phyloP scores from a whole-genome alignment of 257 asterid genomes.

The Ilex asprella region DNA sequence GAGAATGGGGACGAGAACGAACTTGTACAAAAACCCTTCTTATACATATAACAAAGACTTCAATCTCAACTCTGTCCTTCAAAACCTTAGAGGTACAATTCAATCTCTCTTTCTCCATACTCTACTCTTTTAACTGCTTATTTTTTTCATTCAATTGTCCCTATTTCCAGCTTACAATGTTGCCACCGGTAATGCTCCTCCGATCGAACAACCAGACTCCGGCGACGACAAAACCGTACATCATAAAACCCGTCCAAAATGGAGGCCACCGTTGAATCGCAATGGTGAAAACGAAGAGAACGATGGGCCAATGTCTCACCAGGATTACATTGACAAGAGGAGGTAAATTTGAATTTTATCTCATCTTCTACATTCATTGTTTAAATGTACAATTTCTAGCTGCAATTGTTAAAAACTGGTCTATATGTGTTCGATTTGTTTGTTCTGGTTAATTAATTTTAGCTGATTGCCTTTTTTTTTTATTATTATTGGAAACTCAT shows the following conservation, averaged over 20 bases:
- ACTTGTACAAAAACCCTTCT: no score
- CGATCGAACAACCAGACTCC: constrained; percentile 19
- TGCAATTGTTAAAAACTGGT: no score
- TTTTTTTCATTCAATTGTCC: neutral
- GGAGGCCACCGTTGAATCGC: constrained; percentile 18
- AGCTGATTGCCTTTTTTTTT: neutral
- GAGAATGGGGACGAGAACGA: no score
- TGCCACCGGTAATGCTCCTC: constrained; percentile 43
- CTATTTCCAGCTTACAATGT: constrained; percentile 56
- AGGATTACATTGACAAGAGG: constrained; percentile 52
- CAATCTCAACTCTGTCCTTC: constrained; percentile 69
- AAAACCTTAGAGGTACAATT: constrained; percentile 54
- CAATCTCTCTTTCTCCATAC: neutral
- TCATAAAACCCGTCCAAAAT: constrained; percentile 45
- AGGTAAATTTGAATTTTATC: constrained; percentile 27
- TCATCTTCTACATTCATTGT: neutral
- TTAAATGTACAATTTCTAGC: no score
- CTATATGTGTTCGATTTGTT: neutral
- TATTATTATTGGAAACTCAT: no score
- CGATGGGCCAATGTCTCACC: constrained; percentile 74
- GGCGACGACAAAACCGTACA: constrained; percentile 10
- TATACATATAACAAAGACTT: constrained; percentile 58
- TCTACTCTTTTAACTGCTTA: neutral
- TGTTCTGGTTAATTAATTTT: neutral
- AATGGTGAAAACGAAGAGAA: constrained; percentile 19